These are phyloP conservation scores for Ramalina peruviana DNA, from an alignment of 495 filamentous ascomycete species.

Conservation along the genomic window DNA sequence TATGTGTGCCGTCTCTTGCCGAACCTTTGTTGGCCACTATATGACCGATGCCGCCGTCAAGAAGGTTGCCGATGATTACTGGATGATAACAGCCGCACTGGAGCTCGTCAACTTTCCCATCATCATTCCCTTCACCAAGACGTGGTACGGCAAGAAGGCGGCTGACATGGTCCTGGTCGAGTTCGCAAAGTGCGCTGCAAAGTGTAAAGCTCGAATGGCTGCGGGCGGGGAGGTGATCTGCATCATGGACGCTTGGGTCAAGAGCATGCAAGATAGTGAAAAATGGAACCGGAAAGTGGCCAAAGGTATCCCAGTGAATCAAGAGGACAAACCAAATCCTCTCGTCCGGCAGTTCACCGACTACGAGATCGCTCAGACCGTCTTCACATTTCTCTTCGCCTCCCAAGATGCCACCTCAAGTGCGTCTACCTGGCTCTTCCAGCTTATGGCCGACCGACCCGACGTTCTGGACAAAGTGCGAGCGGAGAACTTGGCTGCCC, in stretches of 20 bases:
- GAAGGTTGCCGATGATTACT: conserved; percentile 95
- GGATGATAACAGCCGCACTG: conserved; percentile 85
- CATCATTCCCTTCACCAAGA: conserved; percentile 89
- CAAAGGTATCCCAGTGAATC: conserved; percentile 50
- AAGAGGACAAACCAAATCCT: conserved; percentile 63
- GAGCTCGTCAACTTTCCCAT: conserved; percentile 98
- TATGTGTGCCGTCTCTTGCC: conserved; percentile 87
- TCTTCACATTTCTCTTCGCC: conserved; percentile 97
- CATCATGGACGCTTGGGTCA: conserved; percentile 91
- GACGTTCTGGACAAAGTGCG: conserved; percentile 82
- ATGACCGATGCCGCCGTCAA: conserved; percentile 77
- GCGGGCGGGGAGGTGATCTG: conserved; percentile 78
- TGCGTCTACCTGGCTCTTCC: conserved; percentile 89
- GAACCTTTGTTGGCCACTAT: conserved; percentile 95
- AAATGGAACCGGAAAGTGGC: conserved; percentile 60
- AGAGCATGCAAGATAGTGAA: conserved; percentile 68
- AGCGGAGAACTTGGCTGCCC: conserved; percentile 71
- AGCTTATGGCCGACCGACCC: conserved; percentile 84
- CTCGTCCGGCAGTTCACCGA: conserved; percentile 79
- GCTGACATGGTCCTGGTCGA: conserved; percentile 82
- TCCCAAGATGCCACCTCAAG: conserved; percentile 94
- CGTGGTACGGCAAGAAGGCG: conserved; percentile 95
- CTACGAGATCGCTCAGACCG: conserved; percentile 82
- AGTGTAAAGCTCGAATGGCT: conserved; percentile 83
- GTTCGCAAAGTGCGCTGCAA: conserved; percentile 82